Evolutionary conservation across 2,329 filamentous ascomycete genomes (phyloP).

Genomic region (Phaeoacremonium minimum): DNA sequence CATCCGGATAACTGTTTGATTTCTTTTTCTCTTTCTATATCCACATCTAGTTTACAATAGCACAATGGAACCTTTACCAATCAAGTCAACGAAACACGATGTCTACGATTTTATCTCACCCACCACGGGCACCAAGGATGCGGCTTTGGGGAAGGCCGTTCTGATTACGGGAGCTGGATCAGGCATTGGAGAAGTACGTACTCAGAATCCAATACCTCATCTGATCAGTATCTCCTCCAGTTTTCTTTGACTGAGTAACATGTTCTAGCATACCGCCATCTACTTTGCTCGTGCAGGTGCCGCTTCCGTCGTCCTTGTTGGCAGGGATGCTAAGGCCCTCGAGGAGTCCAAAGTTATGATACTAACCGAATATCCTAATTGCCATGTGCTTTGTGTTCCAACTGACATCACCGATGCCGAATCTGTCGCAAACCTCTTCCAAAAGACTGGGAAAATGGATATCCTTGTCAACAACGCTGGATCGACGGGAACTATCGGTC

Average conservation of each 20-base stretch:
- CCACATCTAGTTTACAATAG: background rate
- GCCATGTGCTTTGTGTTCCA: background rate
- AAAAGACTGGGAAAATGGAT: background rate
- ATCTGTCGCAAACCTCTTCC: background rate
- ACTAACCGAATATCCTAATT: background rate
- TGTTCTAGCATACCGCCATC: background rate
- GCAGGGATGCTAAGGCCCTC: background rate
- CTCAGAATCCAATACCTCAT: background rate
- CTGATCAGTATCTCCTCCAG: too few species aligned
- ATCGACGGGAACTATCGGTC: background rate
- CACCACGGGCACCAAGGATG: background rate
- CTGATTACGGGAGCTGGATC: slow-evolving; percentile 1
- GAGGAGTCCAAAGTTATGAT: background rate
- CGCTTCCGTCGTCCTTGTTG: background rate
- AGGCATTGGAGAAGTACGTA: background rate
- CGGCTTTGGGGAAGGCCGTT: background rate
- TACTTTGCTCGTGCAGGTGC: background rate
- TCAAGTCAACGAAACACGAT: background rate
- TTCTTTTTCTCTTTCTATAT: too few species aligned
- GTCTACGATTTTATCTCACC: slow-evolving; percentile 1
- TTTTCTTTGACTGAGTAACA: too few species aligned
- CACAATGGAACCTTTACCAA: background rate
- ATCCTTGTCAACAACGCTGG: background rate
- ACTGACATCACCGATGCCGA: background rate
- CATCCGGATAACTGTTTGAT: too few species aligned